Evolutionary conservation across 1,284 basidiomycete genomes (phyloP), one percentile per base, ranked within the genome.

Genomic region (Anthracocystis setariae): DNA sequence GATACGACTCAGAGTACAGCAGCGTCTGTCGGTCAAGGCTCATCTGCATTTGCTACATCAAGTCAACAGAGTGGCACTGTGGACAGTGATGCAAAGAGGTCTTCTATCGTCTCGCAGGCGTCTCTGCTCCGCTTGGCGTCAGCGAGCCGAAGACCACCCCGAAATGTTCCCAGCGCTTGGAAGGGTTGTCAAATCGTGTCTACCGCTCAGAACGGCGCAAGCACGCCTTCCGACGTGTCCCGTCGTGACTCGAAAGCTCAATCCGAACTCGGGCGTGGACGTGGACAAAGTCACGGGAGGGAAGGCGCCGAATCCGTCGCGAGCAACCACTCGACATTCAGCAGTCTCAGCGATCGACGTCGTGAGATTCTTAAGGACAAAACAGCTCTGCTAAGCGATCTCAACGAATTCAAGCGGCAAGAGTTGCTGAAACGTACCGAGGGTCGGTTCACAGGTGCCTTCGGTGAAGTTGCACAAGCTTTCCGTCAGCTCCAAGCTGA

Each of bases 401-500:
- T 55, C 37, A 53, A 55, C 52, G 62, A 61, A 27, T 46, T 52
- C 17, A 46, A 39, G 8, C 62, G 69, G 8, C 48, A 57, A 24
- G 52, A 61, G 24, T 45, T 73, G n/a, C 54, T 77, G 49, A 67
- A 71, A 29, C 68, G 72, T 29, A 61, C 73, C 21, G 72, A 78
- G 40, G 68, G 58, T 3, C 68, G 76, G 0, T 79, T 79, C 27
- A 48, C 69, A 17, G 74, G 74, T 25, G 76, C 72, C 9, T 78
- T 78, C 47, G 57, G 51, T 32, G 76, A 79, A 47, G 63, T 78
- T 3, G 72, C 74, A 0, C 35, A 37, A 5, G 74, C 77, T 2
- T 79, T 79, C 66, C 74, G 74, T 15, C 76, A 78, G 51, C 65
- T 78, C 42, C 77, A 78, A 45, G 65, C 74, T 8, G 77, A 79